Base-by-base conservation (phyloP, 345 rosid genomes). In the Anastatica hierochuntica region DNA sequence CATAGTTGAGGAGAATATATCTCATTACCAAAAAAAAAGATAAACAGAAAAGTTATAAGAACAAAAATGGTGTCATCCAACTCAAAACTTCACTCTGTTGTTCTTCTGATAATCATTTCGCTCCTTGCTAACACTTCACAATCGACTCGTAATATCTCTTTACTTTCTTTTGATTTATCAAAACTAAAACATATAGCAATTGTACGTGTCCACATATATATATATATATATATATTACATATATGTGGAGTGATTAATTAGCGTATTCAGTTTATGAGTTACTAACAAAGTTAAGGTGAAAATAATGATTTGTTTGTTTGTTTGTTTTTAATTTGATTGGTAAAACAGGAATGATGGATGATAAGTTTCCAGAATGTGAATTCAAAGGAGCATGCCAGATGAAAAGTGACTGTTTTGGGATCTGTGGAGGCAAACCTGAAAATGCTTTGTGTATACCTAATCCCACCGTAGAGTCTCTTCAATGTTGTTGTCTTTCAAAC, bases 401-500 rank as follows among this genome's bases (percentile, higher is more conserved):
- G 23, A 43, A 43, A 43, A 29, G 35, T 21, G 60, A 62, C 43
- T 62, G 67, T 26, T 16, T 52, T 5, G 39, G 12, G 10, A 43
- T 21, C 8, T 62, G 67, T 35, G 67, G 52, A 33, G 66, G 67
- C 52, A 51, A 42, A 12, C 67, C 53, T 43, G 42, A n/a, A 26
- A 26, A 19, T 16, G 26, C 66, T 59, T 14, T 60, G 16, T 52
- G 59, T 26, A 43, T 62, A 14, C 53, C 67, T 52, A 52, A 62
- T 62, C 67, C 59, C 17, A 35, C 6, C 14, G 52, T 43, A 3
- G 67, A 52, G 1, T 4, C 15, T 12, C 36, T 43, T 51, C 67
- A 62, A 11, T 52, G 67, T 35, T 62, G 67, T 62, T 62, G 59
- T 62, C 12, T 62, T 62, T 24, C 45, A 2, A 62, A 14, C 29